Evolutionary conservation across 371 early-diverging fungal genomes (phyloP).

Genomic region (Enteropsectra breve): DNA sequence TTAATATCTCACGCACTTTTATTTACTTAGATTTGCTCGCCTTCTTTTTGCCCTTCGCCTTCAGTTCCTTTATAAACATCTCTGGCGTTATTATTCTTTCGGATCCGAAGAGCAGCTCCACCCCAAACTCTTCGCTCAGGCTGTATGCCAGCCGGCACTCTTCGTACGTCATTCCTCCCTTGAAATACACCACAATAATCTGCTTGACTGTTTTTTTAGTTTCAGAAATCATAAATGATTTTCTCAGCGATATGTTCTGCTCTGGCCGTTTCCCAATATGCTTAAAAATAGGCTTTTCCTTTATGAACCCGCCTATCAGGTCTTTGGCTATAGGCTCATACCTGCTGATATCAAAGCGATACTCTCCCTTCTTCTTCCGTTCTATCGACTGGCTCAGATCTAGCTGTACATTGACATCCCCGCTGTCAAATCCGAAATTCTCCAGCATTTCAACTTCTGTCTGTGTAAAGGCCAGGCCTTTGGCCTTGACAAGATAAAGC

Average conservation of each 20-base stretch:
- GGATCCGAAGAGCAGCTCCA: constrained; percentile 48
- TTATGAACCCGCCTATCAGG: constrained; percentile 41
- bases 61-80: constrained; percentile 31
- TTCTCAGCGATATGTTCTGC: background rate
- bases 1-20: too few relatives aligned
- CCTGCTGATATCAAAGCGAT: constrained; percentile 47
- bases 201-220: background rate
- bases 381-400: constrained; percentile 10
- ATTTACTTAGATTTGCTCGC: too few relatives aligned
- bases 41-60: too few relatives aligned
- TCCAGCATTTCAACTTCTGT: constrained; percentile 39
- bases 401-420: constrained; percentile 36
- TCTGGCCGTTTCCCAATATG: background rate
- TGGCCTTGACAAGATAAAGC: constrained; percentile 40
- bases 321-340: constrained; percentile 52
- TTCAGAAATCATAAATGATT: background rate
- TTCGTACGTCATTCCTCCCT: constrained; percentile 28
- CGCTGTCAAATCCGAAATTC: constrained; percentile 16
- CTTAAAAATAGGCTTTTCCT: constrained; percentile 30
- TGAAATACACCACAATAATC: constrained; percentile 24
- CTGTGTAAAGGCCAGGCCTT: constrained; percentile 18
- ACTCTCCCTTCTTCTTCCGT: constrained; percentile 12
- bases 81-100: constrained; percentile 30
- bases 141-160: constrained; percentile 53
- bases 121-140: constrained; percentile 39